Percentiles rank a stretch among this genome's conserved stretches.
Evolutionary conservation across 2,329 filamentous ascomycete genomes (phyloP).

Genomic region (Ascocoryne sarcoides): DNA sequence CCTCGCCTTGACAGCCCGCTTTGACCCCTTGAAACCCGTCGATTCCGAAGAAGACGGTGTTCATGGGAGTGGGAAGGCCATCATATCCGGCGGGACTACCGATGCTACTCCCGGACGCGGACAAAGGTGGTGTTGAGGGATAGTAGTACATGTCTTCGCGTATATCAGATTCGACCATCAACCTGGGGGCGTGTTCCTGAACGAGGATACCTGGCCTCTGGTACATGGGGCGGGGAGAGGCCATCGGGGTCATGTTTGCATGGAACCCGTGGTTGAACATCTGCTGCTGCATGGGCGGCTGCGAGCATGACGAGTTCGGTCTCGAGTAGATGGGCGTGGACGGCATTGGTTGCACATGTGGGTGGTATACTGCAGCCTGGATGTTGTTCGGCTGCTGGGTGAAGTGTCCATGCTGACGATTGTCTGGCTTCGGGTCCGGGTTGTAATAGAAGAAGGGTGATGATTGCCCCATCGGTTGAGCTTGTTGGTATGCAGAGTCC

Average conservation of each 20-base stretch:
- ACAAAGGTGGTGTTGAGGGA: constrained; percentile 80
- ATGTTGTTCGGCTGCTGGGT: constrained; percentile 45
- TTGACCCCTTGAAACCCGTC: constrained; percentile 61
- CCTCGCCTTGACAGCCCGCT: constrained; percentile 61
- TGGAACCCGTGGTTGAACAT: constrained; percentile 25
- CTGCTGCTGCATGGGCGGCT: constrained; percentile 35
- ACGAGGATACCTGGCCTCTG: constrained; percentile 68
- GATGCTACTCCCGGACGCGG: constrained; percentile 72
- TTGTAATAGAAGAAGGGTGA: constrained; percentile 83
- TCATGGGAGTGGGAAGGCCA: constrained; percentile 72
- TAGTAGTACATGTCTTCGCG: constrained; percentile 55
- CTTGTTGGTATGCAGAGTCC: constrained; percentile 26
- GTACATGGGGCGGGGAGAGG: constrained; percentile 62
- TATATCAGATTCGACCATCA: constrained; percentile 69
- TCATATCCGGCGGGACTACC: constrained; percentile 78
- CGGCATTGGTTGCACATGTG: constrained; percentile 45
- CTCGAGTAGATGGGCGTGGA: constrained; percentile 57
- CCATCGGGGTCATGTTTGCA: constrained; percentile 57
- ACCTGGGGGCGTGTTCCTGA: constrained; percentile 46
- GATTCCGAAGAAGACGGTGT: constrained; percentile 66
- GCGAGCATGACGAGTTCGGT: constrained; percentile 57
- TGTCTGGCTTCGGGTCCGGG: constrained; percentile 63
- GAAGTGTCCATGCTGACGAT: constrained; percentile 69
- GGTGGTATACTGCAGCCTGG: constrained; percentile 43
- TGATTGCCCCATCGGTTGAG: constrained; percentile 58